Evolutionary conservation across 192 early-diverging fungal species (phyloP), one percentile per base, ranked within the genome.

Genomic region (Coemansia guatemalensis): DNA sequence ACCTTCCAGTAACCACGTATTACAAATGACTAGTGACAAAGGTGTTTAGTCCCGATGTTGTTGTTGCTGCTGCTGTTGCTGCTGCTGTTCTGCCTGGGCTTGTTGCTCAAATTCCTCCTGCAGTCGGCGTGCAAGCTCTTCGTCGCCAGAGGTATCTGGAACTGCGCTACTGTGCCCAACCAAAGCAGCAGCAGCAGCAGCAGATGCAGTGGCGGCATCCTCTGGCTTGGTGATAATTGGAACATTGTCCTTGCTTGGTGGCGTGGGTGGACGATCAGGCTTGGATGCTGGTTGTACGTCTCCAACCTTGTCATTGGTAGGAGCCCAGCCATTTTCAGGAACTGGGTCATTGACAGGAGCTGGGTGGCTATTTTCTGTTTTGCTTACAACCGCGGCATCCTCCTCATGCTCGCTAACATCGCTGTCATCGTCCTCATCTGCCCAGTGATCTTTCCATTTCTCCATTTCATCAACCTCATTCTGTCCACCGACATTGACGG

Each of bases 131-230:
- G 78, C 78, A 53, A 71, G 50, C 50, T 74, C 78, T 18, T 74
- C 78, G 41, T 81, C 78, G 25, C 64, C 65, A 5, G 72, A 75
- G 4, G 73, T 81, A 50, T 81, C 78, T 21, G 75, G 75, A 24
- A 71, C 22, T 9, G 39, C 2, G 11, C 39, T 55, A 21, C 53
- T 68, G 50, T 18, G 57, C 1, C 47, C 27, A 26, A 35, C 12
- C 8, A 50, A 51, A 9, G 1, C 35, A 32, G 53, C 35, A 2
- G 24, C 29, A 51, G 25, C 27, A 58, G 17, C n/a, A n/a, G n/a
- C n/a, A n/a, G n/a, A n/a, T n/a, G 1, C 35, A 32, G 53, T 23
- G 1, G 24, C 29, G 33, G 25, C 27, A 58, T 8, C 22, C 6
- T 18, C 14, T 26, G 26, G 52, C 39, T 35, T 50, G 5, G 32